Base-by-base conservation (phyloP, 108 stramenopile species). In the Cylindrotheca fusiformis region DNA sequence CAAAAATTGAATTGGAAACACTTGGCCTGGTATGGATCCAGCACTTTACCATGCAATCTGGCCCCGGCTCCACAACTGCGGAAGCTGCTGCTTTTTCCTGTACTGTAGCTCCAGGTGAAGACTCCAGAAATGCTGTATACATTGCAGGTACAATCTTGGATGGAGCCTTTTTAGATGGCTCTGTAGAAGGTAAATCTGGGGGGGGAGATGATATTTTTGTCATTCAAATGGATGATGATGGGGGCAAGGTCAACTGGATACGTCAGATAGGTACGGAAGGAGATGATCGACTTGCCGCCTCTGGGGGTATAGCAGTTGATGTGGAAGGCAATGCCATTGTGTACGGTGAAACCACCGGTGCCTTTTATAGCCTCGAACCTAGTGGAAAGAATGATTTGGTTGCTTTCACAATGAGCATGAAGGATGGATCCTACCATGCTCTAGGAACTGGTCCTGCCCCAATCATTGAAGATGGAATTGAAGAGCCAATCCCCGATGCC, bases 131-230 rank as follows among this genome's bases (percentile, higher is more conserved):
- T 31, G 12, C 61, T 28, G 72, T 73, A 22, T 73, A 66, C 25
- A 57, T 73, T 28, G 72, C 62, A 25, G 72, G 72, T 44, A 52
- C 26, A 6, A 25, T 66, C 17, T 23, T 65, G 49, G 31, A 55
- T 4, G 72, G 65, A 25, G 70, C 70, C n/a, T 20, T 22, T 51
- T 18, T 71, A 48, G 46, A 71, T 22, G 25, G n/a, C 6, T 30
- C 28, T 30, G 41, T 4, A 20, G 22, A 21, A 32, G 22, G 18
- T 18, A 12, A 51, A 36, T 55, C 65, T 23, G 21, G n/a, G 24
- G 76, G 76, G 17, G 65, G 71, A 17, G 69, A 76, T 31, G 80
- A 81, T 62, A 55, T 81, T 14, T 81, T 65, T 29, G 60, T 81
- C 18, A 68, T 48, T 27, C 46, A 68, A 54, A 50, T 79, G 59